These are phyloP conservation scores for Fusarium mexicanum DNA, from an alignment of 2,329 filamentous ascomycete species.

Conservation along the genomic window DNA sequence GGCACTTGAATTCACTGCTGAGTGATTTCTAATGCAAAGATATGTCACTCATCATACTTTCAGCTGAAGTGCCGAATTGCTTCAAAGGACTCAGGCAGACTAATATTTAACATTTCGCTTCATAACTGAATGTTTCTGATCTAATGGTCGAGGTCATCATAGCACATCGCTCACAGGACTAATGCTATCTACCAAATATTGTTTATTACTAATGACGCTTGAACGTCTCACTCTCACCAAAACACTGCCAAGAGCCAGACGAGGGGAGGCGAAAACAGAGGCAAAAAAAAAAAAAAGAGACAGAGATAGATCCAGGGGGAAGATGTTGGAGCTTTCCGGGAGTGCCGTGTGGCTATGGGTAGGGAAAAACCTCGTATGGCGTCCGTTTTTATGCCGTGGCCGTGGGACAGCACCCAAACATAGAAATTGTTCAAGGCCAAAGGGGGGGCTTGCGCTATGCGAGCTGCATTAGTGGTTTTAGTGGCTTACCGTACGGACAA, in stretches of 20 bases:
- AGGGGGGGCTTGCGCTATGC: constrained; percentile 27
- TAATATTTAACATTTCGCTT: neutral
- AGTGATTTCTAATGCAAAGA: neutral
- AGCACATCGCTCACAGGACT: neutral
- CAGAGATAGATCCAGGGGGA: constrained; percentile 15
- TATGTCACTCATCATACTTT: neutral
- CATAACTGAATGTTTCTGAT: neutral
- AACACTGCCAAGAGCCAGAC: constrained; percentile 8
- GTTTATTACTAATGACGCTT: constrained; percentile 7
- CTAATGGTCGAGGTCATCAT: neutral
- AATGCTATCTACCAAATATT: neutral
- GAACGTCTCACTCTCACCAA: neutral
- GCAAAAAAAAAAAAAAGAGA: neutral
- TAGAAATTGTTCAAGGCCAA: constrained; percentile 35
- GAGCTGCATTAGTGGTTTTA: constrained; percentile 21
- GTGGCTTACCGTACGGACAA: constrained; percentile 24
- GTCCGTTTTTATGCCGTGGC: constrained; percentile 36
- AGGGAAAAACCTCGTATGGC: constrained; percentile 38
- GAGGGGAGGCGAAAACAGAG: neutral
- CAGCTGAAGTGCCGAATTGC: neutral
- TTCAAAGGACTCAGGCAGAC: neutral
- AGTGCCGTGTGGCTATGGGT: constrained; percentile 41
- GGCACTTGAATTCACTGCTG: neutral
- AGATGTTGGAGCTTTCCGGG: constrained; percentile 15
- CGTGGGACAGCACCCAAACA: constrained; percentile 42